Base-by-base conservation (phyloP, 2,329 filamentous ascomycete genomes). In the Xylariales sp. region DNA sequence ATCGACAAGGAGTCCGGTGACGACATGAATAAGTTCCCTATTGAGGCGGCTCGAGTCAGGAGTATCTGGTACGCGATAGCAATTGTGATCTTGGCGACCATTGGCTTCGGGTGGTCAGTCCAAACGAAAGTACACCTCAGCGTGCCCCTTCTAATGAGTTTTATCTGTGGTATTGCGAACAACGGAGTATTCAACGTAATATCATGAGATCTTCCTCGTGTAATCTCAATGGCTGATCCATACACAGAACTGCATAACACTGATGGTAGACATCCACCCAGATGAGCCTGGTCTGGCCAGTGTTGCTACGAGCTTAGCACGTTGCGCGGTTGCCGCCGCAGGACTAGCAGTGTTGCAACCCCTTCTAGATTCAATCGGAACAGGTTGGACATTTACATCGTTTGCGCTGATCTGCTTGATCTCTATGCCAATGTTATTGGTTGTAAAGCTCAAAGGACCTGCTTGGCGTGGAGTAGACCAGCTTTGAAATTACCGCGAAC, bases 1-100 rank as follows among this genome's bases (percentile, higher is more conserved):
- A 22, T 35, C 33, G 20, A 35, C 33, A 24, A 35, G 20, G 33
- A 20, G 10, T 20, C 33, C 4, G 33, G 33, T n/a, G 16, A 35
- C n/a, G 19, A 35, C 14, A 8, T 35, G 15, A 10, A 8, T 10
- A 20, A 6, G 7, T 35, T 35, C 9, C 33, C 33, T 9, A 35
- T 35, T 18, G 33, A 35, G 15, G 6, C 8, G 14, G 33, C 33
- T 20, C 16, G 33, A 1, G 22, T 22, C 4, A 15, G 33, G n/a
- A 15, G 33, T 10, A 35, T 20, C 10, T 35, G 20, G 16, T 15
- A n/a, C 10, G 15, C 22, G 4, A 20, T 35, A 1, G 33, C 33
- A 11, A 9, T 35, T 4, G 15, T 20, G 2, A 35, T 35, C 8
- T 20, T 20, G 33, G 14, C 33, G 10, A 35, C 20, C 8, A 19